Percentiles rank a stretch among this genome's conserved stretches.
Evolutionary conservation across 768 basidiomycete genomes (phyloP).

Genomic region (Russula sp.): DNA sequence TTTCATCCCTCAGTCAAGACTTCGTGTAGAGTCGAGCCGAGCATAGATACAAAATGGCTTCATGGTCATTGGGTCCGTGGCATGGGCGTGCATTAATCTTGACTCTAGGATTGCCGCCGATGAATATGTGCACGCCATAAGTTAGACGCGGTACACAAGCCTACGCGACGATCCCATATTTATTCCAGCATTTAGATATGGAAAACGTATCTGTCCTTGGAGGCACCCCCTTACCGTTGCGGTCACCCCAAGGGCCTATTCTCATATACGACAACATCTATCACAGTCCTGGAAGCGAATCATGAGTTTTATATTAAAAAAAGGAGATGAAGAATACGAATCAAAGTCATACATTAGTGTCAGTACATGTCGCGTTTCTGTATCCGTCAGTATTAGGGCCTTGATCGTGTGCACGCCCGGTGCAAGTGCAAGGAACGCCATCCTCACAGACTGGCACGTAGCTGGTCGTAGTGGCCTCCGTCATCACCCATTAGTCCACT

Average conservation of each 20-base stretch:
- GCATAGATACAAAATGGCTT: too few species aligned
- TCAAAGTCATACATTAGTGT: conserved; percentile 54
- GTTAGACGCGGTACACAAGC: too few species aligned
- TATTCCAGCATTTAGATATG: too few species aligned
- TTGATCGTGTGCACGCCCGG: conserved; percentile 78
- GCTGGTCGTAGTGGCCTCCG: conserved; percentile 69
- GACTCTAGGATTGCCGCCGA: too few species aligned
- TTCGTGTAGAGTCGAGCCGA: too few species aligned
- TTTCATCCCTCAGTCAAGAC: too few species aligned
- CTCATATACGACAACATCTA: conserved; percentile 38
- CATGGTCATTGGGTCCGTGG: too few species aligned
- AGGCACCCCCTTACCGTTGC: too few species aligned
- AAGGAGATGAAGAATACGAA: not conserved
- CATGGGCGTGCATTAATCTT: too few species aligned
- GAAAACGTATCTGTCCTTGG: too few species aligned
- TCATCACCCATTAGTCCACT: not conserved
- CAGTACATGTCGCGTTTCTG: conserved; percentile 65
- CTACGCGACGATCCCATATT: too few species aligned
- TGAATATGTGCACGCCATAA: too few species aligned
- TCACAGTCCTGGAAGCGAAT: conserved; percentile 48
- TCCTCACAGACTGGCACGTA: conserved; percentile 79
- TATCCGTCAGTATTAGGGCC: conserved; percentile 63
- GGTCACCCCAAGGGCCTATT: not conserved
- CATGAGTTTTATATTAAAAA: conserved; percentile 11
- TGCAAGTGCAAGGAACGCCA: conserved; percentile 76